Conservation (phyloP, 208 protist genomes). For the Spongospora subterranea region DNA sequence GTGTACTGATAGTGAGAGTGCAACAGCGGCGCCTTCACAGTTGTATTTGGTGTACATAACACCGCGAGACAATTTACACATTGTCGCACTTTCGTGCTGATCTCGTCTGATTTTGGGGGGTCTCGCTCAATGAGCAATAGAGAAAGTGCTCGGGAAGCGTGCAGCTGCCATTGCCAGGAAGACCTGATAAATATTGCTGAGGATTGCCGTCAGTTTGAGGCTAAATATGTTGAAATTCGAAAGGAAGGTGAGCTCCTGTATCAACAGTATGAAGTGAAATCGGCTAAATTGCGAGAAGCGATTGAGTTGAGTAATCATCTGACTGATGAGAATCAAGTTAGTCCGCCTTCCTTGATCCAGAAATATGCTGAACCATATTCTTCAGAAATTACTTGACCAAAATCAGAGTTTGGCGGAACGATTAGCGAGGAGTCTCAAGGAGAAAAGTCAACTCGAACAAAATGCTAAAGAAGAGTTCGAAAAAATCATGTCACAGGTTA, state of each 20-base stretch:
- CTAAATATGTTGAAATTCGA: conserved; percentile 8
- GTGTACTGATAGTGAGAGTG: no score
- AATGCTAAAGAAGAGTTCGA: not conserved
- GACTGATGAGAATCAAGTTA: conserved; percentile 35
- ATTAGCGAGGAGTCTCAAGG: not conserved
- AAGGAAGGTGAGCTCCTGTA: conserved; percentile 40
- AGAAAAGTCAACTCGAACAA: not conserved
- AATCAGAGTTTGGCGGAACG: conserved; percentile 36
- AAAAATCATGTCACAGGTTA: not conserved
- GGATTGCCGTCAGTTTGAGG: conserved; percentile 36
- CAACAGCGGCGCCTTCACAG: no score
- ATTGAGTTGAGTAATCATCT: not conserved
- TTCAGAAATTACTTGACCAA: conserved; percentile 35
- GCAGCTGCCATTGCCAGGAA: not conserved
- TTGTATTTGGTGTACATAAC: no score
- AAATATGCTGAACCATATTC: not conserved
- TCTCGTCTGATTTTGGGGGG: no score
- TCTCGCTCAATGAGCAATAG: conserved; percentile 5
- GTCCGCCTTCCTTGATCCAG: not conserved
- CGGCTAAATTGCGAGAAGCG: not conserved
- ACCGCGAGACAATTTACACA: no score
- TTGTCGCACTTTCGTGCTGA: no score
- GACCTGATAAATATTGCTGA: not conserved
- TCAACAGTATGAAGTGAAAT: conserved; percentile 43
- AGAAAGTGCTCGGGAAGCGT: not conserved